Conservation (phyloP, 2,329 filamentous ascomycete species). For the Cytospora schulzeri region DNA sequence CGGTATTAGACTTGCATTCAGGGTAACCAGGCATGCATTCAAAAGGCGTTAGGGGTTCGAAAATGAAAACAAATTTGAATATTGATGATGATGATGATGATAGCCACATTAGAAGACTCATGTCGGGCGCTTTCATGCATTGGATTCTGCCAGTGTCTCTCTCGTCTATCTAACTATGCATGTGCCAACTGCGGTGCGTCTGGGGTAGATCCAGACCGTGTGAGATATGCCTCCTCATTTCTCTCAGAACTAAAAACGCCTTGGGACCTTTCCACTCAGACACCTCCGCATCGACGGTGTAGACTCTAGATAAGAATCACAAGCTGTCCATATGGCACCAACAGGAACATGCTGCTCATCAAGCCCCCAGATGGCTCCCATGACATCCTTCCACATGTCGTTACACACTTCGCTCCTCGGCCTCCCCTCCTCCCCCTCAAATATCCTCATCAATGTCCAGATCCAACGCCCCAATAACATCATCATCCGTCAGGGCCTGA, state of each 20-base stretch:
- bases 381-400: background rate
- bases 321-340: background rate
- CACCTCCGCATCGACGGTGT: background rate
- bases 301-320: background rate
- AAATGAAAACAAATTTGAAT: background rate
- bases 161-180: background rate
- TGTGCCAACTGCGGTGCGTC: background rate
- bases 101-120: background rate
- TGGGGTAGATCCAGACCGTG: background rate
- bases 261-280: background rate
- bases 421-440: background rate
- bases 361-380: background rate
- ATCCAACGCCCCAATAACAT: slow-evolving; percentile 87
- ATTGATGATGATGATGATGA: background rate
- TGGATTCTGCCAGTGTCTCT: background rate
- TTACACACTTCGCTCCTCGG: background rate
- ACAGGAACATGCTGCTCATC: background rate
- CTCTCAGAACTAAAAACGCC: background rate
- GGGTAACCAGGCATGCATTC: background rate
- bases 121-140: background rate
- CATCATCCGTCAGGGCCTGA: slow-evolving; percentile 83
- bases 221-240: background rate
- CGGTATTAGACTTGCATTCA: background rate
- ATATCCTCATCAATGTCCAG: slow-evolving; percentile 92
- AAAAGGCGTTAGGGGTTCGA: background rate